Evolutionary conservation across 192 early-diverging fungal genomes (phyloP).

Genomic region (Bifiguratus adelaidae): DNA sequence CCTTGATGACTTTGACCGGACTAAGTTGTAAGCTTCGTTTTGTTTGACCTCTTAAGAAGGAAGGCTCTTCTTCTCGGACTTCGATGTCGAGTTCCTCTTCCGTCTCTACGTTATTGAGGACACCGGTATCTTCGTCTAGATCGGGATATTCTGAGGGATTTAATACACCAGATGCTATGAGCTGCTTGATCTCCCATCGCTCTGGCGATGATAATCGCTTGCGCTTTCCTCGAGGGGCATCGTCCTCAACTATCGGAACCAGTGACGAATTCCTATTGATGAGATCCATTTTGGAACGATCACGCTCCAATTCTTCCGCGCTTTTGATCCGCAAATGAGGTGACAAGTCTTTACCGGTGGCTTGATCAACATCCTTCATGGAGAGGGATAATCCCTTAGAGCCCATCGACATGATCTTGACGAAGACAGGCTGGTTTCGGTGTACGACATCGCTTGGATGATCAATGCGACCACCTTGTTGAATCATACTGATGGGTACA

Average conservation of each 20-base stretch:
- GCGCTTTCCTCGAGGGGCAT: constrained; percentile 25
- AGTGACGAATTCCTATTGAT: constrained; percentile 46
- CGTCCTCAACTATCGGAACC: constrained; percentile 31
- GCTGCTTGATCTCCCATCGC: constrained; percentile 94
- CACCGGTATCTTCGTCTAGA: constrained; percentile 81
- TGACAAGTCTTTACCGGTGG: constrained; percentile 77
- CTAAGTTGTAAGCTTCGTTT: constrained; percentile 72
- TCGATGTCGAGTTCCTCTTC: constrained; percentile 98
- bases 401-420: constrained; percentile 90
- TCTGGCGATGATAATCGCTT: constrained; percentile 93
- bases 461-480: constrained; percentile 48
- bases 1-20: constrained; percentile 97
- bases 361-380: constrained; percentile 96
- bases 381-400: constrained; percentile 77
- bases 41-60: constrained; percentile 90
- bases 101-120: constrained; percentile 69
- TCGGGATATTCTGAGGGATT: constrained; percentile 78
- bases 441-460: constrained; percentile 84
- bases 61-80: constrained; percentile 88
- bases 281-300: too few species aligned
- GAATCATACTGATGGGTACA: constrained; percentile 74
- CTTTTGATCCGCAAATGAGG: constrained; percentile 67
- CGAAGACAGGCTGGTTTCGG: constrained; percentile 73
- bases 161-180: constrained; percentile 90
- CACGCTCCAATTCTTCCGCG: constrained; percentile 49